Evolutionary conservation across 768 basidiomycete genomes (phyloP).

Genomic region (Suillus decipiens): DNA sequence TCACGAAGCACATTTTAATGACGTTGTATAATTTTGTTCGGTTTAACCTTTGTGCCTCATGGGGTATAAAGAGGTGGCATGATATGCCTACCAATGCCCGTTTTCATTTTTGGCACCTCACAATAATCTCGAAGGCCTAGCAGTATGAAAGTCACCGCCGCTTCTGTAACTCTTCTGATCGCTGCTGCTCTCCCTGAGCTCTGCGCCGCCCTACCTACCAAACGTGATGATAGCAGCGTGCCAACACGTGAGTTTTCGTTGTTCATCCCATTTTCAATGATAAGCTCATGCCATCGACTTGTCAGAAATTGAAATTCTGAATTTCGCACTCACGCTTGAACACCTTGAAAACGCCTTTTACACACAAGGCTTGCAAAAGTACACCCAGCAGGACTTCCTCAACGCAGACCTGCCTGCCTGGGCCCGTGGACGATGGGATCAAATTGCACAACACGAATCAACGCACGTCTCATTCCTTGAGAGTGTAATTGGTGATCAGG

Average conservation of each 20-base stretch:
- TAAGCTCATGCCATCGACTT: neutral
- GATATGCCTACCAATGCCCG: neutral
- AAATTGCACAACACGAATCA: slow-evolving; percentile 44
- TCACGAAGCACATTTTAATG: slow-evolving; percentile 2
- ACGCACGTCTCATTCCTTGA: slow-evolving; percentile 46
- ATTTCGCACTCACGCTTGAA: slow-evolving; percentile 39
- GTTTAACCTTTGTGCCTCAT: neutral
- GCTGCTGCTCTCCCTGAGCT: neutral
- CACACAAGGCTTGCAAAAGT: slow-evolving; percentile 34
- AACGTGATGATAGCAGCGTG: neutral
- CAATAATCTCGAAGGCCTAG: neutral
- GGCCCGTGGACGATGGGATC: slow-evolving; percentile 36
- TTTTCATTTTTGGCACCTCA: neutral
- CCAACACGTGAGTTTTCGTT: slow-evolving; percentile 9
- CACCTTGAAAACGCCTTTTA: slow-evolving; percentile 40
- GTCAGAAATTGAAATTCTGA: slow-evolving; percentile 29
- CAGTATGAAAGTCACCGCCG: slow-evolving; percentile 9
- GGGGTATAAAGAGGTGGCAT: neutral
- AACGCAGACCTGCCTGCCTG: slow-evolving; percentile 38
- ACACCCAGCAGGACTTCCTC: slow-evolving; percentile 38
- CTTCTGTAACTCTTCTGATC: slow-evolving; percentile 1
- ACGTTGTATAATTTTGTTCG: neutral
- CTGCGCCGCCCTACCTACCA: neutral
- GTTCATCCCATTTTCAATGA: neutral
- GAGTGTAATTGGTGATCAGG: slow-evolving; percentile 11